Conservation (phyloP, 768 basidiomycete genomes). For the Plicaturopsis crispa region DNA sequence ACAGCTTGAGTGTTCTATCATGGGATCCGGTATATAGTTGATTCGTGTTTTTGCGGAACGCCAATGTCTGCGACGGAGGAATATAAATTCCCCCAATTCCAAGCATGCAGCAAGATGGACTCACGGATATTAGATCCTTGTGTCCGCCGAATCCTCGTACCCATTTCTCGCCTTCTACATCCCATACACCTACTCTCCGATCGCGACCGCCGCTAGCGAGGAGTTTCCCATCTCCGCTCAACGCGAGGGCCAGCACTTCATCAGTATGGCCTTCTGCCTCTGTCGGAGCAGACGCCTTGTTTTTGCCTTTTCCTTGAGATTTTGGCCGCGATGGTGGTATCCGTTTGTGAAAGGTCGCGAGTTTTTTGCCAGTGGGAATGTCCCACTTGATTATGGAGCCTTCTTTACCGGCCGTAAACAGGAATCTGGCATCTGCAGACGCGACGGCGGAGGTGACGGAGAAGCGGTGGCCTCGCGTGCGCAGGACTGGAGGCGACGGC, state of each 20-base stretch:
- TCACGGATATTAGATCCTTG: slow-evolving; percentile 59
- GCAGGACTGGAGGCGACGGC: slow-evolving; percentile 42
- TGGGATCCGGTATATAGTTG: slow-evolving; percentile 73
- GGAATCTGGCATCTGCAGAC: slow-evolving; percentile 59
- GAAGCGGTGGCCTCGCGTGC: slow-evolving; percentile 66
- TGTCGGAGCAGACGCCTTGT: slow-evolving; percentile 22
- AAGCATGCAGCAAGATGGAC: slow-evolving; percentile 24
- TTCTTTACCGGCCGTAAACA: slow-evolving; percentile 91
- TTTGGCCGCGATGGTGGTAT: slow-evolving; percentile 41
- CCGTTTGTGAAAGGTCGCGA: slow-evolving; percentile 52
- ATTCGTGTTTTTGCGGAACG: slow-evolving; percentile 72
- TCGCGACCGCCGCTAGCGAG: slow-evolving; percentile 88
- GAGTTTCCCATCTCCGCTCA: slow-evolving; percentile 79
- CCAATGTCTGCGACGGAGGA: slow-evolving; percentile 38
- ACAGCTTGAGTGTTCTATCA: slow-evolving; percentile 88
- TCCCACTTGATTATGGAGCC: slow-evolving; percentile 87
- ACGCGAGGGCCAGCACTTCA: slow-evolving; percentile 75
- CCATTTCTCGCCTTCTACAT: slow-evolving; percentile 69
- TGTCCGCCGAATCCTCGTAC: slow-evolving; percentile 76
- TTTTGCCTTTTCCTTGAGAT: slow-evolving; percentile 51
- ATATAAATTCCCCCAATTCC: neutral
- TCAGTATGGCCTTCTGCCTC: slow-evolving; percentile 75
- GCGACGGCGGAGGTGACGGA: slow-evolving; percentile 78
- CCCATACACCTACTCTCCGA: slow-evolving; percentile 79
- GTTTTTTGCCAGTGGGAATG: slow-evolving; percentile 53